Evolutionary conservation across 495 filamentous ascomycete genomes (phyloP).

Genomic region (Penicillium canescens): DNA sequence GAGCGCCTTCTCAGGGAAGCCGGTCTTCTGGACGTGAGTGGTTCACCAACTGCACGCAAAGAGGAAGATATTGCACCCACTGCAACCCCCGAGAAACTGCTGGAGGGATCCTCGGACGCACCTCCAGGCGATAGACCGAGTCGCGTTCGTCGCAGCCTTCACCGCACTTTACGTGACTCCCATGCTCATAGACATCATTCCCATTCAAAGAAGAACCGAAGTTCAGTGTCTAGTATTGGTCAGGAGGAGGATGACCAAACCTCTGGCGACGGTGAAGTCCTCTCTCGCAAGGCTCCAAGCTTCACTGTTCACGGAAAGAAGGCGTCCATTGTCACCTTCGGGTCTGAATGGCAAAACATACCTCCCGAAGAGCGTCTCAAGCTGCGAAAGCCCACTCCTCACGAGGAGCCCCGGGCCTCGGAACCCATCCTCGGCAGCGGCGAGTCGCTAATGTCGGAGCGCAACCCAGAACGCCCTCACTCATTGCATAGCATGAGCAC

Average conservation of each 20-base stretch:
- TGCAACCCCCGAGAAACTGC: conserved; percentile 36
- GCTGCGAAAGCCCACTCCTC: conserved; percentile 51
- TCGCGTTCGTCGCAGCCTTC: conserved; percentile 83
- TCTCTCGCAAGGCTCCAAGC: conserved; percentile 76
- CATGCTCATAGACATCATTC: conserved; percentile 64
- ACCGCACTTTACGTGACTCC: conserved; percentile 86
- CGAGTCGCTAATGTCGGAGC: conserved; percentile 32
- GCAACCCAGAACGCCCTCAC: conserved; percentile 26
- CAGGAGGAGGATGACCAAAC: conserved; percentile 58
- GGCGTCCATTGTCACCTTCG: conserved; percentile 92
- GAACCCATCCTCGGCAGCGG: conserved; percentile 38
- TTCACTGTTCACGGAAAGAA: conserved; percentile 99
- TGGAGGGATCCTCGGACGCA: conserved; percentile 35
- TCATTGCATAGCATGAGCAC: conserved; percentile 44
- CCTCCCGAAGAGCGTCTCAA: conserved; percentile 74
- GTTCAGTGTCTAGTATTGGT: conserved; percentile 61
- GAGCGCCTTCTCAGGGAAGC: conserved; percentile 51
- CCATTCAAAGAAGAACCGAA: conserved; percentile 71
- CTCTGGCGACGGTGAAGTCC: conserved; percentile 57
- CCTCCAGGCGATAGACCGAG: conserved; percentile 40
- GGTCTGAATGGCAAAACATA: conserved; percentile 83
- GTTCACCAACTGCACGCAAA: conserved; percentile 34
- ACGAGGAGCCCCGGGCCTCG: conserved; percentile 44
- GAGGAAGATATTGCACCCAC: conserved; percentile 36
- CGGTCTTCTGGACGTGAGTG: conserved; percentile 45